Percentiles rank a stretch among this genome's conserved stretches.
Evolutionary conservation across 306 rosid genomes (phyloP).

Genomic region (Quercus ilex): DNA sequence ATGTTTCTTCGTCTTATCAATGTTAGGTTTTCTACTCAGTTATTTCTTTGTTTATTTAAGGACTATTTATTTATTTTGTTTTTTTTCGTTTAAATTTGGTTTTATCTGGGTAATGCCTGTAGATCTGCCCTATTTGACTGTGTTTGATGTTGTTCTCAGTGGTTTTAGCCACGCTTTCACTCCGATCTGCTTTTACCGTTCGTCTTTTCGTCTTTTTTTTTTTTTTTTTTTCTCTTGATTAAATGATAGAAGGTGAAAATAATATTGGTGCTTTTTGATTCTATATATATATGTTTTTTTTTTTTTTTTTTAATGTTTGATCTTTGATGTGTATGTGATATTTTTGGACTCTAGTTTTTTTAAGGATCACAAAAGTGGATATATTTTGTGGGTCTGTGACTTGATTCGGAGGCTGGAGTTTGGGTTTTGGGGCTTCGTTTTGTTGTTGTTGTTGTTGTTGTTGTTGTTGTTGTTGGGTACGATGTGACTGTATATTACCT

Average conservation of each 20-base stretch:
- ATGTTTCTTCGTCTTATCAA: neutral
- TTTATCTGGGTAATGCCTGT: neutral
- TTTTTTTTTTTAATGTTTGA: neutral
- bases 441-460: neutral
- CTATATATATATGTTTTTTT: neutral
- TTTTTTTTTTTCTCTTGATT: too few species aligned
- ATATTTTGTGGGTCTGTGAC: neutral
- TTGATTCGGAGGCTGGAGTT: neutral
- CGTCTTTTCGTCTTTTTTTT: neutral
- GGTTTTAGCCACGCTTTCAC: neutral
- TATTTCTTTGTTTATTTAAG: neutral
- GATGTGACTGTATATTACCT: neutral
- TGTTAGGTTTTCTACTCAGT: neutral
- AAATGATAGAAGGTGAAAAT: neutral
- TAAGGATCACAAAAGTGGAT: neutral
- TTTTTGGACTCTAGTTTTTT: neutral
- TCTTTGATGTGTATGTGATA: neutral
- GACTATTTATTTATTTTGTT: neutral
- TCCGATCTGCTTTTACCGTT: constrained; percentile 20
- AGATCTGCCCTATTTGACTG: constrained; percentile 20
- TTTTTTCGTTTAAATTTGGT: neutral
- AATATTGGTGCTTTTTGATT: neutral
- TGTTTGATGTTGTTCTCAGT: neutral
- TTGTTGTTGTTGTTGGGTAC: neutral
- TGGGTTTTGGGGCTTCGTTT: neutral